Percentiles rank a stretch among this genome's conserved stretches.
Conservation (phyloP, 495 filamentous ascomycete genomes). For the Xylaria castorea region DNA sequence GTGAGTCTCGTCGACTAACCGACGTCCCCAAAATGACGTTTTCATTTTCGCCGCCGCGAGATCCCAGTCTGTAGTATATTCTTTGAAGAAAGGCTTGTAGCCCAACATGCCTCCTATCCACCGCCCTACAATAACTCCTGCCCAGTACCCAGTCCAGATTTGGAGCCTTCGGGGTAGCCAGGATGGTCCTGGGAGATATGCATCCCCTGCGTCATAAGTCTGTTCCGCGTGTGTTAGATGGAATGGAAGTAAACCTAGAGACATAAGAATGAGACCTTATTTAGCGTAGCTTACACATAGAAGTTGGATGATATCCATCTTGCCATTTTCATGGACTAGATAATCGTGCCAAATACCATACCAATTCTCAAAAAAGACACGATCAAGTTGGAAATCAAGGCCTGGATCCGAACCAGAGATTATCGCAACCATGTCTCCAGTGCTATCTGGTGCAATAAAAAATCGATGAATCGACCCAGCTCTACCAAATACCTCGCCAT, state of each 20-base stretch:
- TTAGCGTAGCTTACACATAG: constrained; percentile 37
- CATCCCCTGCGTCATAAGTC: constrained; percentile 48
- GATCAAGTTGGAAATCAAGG: constrained; percentile 37
- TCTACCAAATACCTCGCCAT: constrained; percentile 39
- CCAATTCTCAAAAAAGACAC: constrained; percentile 55
- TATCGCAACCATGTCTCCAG: constrained; percentile 20
- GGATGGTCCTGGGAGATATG: constrained; percentile 42
- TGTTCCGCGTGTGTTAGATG: constrained; percentile 21
- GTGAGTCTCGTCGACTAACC: constrained; percentile 15
- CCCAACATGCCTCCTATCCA: constrained; percentile 52
- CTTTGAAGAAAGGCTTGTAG: constrained; percentile 50
- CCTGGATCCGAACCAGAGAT: constrained; percentile 19
- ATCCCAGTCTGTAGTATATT: constrained; percentile 55
- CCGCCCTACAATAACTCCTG: constrained; percentile 47
- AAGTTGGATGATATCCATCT: constrained; percentile 46
- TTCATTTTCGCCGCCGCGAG: constrained; percentile 45
- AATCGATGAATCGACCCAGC: constrained; percentile 41
- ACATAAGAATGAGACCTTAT: not conserved
- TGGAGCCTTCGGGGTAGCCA: constrained; percentile 38
- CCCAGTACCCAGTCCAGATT: constrained; percentile 37
- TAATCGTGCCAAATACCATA: constrained; percentile 52
- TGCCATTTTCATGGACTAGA: constrained; percentile 34
- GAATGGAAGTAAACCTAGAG: not conserved
- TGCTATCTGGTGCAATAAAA: constrained; percentile 28
- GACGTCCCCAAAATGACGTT: constrained; percentile 33